Conservation (phyloP, 768 basidiomycete species). For the Suillus decipiens region DNA sequence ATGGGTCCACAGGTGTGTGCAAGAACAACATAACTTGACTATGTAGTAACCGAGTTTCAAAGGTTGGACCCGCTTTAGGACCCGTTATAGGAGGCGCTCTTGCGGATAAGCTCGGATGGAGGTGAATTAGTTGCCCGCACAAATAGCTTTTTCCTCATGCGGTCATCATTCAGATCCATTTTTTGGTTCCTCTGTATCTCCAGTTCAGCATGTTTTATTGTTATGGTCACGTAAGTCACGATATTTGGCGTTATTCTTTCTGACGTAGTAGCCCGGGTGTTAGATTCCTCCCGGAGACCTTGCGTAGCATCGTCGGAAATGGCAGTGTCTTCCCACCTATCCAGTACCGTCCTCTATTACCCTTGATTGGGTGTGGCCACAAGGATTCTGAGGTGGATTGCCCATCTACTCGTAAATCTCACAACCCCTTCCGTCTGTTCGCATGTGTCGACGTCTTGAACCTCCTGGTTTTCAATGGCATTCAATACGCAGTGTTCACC, state of each 20-base stretch:
- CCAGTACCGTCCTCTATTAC: conserved; percentile 15
- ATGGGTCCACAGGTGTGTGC: conserved; percentile 57
- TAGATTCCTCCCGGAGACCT: conserved; percentile 18
- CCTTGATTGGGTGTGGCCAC: conserved; percentile 12
- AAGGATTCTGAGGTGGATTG: background rate
- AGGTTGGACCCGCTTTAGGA: conserved; percentile 58
- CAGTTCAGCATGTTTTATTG: conserved; percentile 44
- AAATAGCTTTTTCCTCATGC: background rate
- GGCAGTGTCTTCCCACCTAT: conserved; percentile 13
- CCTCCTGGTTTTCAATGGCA: conserved; percentile 51
- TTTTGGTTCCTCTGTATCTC: conserved; percentile 64
- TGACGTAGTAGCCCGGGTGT: conserved; percentile 13
- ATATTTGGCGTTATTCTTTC: conserved; percentile 19
- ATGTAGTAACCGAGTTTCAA: background rate
- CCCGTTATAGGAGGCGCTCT: conserved; percentile 56
- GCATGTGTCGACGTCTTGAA: conserved; percentile 35
- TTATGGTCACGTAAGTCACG: conserved; percentile 44
- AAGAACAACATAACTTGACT: background rate
- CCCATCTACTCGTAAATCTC: conserved; percentile 22
- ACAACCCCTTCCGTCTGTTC: conserved; percentile 36
- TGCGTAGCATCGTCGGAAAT: conserved; percentile 18
- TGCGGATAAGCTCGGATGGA: conserved; percentile 63
- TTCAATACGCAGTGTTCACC: conserved; percentile 51
- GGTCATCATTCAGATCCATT: conserved; percentile 42
- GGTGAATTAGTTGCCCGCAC: conserved; percentile 33